Evolutionary conservation across 805 yeast genomes (phyloP), one percentile per base, ranked within the genome.

Genomic region (Metschnikowia picachoensis): DNA sequence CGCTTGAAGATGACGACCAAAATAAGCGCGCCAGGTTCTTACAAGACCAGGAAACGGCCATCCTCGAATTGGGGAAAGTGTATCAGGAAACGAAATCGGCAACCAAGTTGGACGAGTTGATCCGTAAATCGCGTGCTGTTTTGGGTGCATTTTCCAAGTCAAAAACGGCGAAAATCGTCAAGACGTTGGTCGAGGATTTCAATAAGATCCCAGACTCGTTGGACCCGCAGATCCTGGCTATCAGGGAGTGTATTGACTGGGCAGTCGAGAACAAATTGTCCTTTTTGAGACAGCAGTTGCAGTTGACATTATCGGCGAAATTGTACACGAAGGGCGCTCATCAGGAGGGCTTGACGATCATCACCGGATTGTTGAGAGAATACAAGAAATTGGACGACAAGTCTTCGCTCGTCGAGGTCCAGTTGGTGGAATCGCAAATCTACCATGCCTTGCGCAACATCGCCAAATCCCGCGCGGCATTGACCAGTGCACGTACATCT

Each of bases 361-460:
- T 91, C 52, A 80, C 82, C 50, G 76, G 76, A 13, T 75, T 94
- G 56, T 74, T 92, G 55, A 76, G 77, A 53, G 97, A 94, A 65
- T 88, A 92, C 65, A 94, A 92, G 70, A 86, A 88, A 62, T 76
- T 94, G 55, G 99, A 94, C 65, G 99, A 94, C 68, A 94, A 94
- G 67, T 84, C 94, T 43, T 88, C 96, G 30, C 78, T 94, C 44
- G 96, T 94, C 12, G 99, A 94, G 65, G 97, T 94, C 32, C 98
- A 94, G 68, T 72, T 94, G 53, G 78, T 94, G 52, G 98, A 94
- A 65, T 78, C 94, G 16, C 85, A 89, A 60, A 89, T 88, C 35
- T 94, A 85, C 65, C 96, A 91, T 65, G 90, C 95, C 27, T 74
- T 94, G 58, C 80, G 97, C 64, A 94, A 94, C 65, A 77, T 87